Evolutionary conservation across 2,329 filamentous ascomycete species (phyloP).

Genomic region (Fusarium sp.): DNA sequence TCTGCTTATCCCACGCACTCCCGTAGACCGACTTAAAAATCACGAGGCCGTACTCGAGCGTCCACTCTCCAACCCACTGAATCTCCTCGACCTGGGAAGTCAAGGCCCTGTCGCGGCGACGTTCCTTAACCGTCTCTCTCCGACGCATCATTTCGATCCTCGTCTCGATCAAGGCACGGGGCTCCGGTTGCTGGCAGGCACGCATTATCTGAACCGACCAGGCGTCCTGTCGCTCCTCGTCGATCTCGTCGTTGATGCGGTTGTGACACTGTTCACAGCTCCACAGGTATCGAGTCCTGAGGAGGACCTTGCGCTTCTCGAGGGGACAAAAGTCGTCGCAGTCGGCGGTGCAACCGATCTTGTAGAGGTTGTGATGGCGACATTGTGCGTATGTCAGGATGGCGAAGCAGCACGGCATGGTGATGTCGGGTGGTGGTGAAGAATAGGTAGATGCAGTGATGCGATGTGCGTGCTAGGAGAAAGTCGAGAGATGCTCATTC

Average conservation of each 20-base stretch:
- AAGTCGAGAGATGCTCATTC: neutral
- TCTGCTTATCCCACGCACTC: neutral
- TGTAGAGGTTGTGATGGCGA: conserved; percentile 43
- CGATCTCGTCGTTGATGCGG: conserved; percentile 3
- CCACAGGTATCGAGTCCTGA: conserved; percentile 42
- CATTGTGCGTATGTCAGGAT: conserved; percentile 44
- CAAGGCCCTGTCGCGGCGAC: conserved; percentile 10
- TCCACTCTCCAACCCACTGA: conserved; percentile 45
- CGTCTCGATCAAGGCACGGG: neutral
- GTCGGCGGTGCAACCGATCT: conserved; percentile 44
- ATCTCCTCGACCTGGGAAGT: conserved; percentile 41
- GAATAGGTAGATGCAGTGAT: neutral
- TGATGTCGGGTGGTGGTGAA: neutral
- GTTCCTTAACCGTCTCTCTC: conserved; percentile 21
- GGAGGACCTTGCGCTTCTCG: conserved; percentile 37
- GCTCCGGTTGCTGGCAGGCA: neutral
- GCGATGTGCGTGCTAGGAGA: neutral
- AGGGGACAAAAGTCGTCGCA: conserved; percentile 42
- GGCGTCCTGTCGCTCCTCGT: conserved; percentile 10
- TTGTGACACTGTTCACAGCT: conserved; percentile 46
- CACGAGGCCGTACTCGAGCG: conserved; percentile 42
- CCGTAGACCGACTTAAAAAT: conserved; percentile 34
- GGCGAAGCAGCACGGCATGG: conserved; percentile 49
- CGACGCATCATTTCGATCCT: conserved; percentile 10
- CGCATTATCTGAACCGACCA: conserved; percentile 21